Percentiles rank a stretch among this genome's conserved stretches.
phyloP scores from a whole-genome alignment of 352 stramenopile species.

The Thalassiosira hispida region DNA sequence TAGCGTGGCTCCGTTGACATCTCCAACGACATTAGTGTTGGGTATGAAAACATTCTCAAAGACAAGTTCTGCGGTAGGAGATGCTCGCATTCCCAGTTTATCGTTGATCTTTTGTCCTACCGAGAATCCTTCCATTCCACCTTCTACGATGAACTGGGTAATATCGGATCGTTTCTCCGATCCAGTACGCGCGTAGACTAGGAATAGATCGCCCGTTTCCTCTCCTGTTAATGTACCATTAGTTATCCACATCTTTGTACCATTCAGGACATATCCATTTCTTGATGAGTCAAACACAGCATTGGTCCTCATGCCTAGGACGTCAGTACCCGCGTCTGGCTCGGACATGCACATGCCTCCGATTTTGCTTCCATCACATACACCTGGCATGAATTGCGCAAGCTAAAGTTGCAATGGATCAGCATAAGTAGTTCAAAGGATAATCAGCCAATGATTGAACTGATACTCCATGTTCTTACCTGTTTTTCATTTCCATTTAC shows the following conservation, averaged over 20 bases:
- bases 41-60: slow-evolving; percentile 97
- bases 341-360: slow-evolving; percentile 99
- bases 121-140: slow-evolving; percentile 94
- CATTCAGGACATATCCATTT: slow-evolving; percentile 92
- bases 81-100: slow-evolving; percentile 93
- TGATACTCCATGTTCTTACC: slow-evolving; percentile 33
- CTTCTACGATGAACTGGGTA: slow-evolving; percentile 98
- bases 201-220: slow-evolving; percentile 94
- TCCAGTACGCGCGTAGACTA: slow-evolving; percentile 97
- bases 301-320: slow-evolving; percentile 96
- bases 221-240: slow-evolving; percentile 96
- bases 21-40: slow-evolving; percentile 91
- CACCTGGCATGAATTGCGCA: slow-evolving; percentile 86
- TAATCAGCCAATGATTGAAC: background rate
- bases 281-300: slow-evolving; percentile 77
- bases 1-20: slow-evolving; percentile 85
- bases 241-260: slow-evolving; percentile 99
- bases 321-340: slow-evolving; percentile 92
- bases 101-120: slow-evolving; percentile 98
- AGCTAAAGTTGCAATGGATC: slow-evolving; percentile 49
- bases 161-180: slow-evolving; percentile 85
- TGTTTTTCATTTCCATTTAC: slow-evolving; percentile 79
- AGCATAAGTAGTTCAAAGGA: background rate
- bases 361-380: slow-evolving; percentile 93
- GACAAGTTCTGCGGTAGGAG: slow-evolving; percentile 97